Conservation (phyloP, 208 protist species). For the Crithidia sp. region DNA sequence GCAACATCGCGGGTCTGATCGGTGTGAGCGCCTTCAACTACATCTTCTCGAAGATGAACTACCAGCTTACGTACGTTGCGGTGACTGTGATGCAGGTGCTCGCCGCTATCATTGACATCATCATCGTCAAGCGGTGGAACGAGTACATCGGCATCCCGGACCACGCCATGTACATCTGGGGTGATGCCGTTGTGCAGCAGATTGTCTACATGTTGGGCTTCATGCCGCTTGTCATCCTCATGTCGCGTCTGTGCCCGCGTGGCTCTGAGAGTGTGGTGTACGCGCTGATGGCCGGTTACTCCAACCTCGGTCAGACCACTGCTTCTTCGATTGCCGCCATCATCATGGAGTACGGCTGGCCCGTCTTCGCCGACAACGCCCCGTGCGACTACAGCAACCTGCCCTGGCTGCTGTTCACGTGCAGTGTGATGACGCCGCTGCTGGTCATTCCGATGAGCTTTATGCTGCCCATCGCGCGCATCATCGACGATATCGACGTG, state of each 20-base stretch:
- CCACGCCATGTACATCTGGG: slow-evolving; percentile 75
- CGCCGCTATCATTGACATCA: slow-evolving; percentile 57
- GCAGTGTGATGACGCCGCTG: slow-evolving; percentile 12
- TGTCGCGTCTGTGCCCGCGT: slow-evolving; percentile 83
- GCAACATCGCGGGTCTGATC: slow-evolving; percentile 36
- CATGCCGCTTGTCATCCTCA: slow-evolving; percentile 65
- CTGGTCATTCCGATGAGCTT: slow-evolving; percentile 16
- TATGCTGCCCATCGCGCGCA: slow-evolving; percentile 16
- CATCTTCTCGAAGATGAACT: slow-evolving; percentile 59
- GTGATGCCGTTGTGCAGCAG: slow-evolving; percentile 64
- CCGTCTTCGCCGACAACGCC: slow-evolving; percentile 38
- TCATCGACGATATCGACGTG: slow-evolving; percentile 39
- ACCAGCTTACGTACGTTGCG: slow-evolving; percentile 48
- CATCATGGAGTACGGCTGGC: slow-evolving; percentile 65
- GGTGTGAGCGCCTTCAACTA: slow-evolving; percentile 59
- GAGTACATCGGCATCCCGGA: slow-evolving; percentile 52
- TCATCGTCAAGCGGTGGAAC: slow-evolving; percentile 75
- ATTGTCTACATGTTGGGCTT: slow-evolving; percentile 64
- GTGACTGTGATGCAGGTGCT: slow-evolving; percentile 42
- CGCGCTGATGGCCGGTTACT: slow-evolving; percentile 82
- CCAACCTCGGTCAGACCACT: slow-evolving; percentile 75
- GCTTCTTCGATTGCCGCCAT: slow-evolving; percentile 49
- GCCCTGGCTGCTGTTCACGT: slow-evolving; percentile 14
- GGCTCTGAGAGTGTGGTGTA: slow-evolving; percentile 84
- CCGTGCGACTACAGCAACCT: slow-evolving; percentile 76